Base-by-base conservation (phyloP, 2,329 filamentous ascomycete genomes). In the Fusarium miscanthi region DNA sequence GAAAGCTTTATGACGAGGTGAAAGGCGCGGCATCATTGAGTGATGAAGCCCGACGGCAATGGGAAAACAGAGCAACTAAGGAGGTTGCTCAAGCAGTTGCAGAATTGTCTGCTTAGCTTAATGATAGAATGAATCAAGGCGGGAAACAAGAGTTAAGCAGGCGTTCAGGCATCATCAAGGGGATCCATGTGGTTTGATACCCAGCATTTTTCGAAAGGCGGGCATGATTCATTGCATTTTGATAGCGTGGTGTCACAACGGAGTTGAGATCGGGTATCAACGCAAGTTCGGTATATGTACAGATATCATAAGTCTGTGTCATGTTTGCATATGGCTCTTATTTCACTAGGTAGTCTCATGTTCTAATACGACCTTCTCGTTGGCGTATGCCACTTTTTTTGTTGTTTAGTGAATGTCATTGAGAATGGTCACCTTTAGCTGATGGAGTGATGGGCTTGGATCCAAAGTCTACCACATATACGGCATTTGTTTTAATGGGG, bases 61-160 rank as follows among this genome's bases (percentile, higher is more conserved):
- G 94, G 88, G 93, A 97, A 83, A 90, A 88, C 74, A 87, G 94
- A 77, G 95, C 94, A 19, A 89, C 86, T 23, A 88, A 91, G 48
- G 94, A 97, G 82, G 95, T 98, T 8, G 89, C 91, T 66, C 90
- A 87, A 75, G 94, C 94, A 21, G 86, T 97, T 58, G 86, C 88
- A 58, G 86, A 87, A 70, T 81, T 91, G 72, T 82, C 82, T 75
- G 82, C 83, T 69, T 87, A 80, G 83, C 82, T 69, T 87, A 79
- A 86, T 73, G 67, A 77, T 75, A 74, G 45, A 53, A 57, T 53
- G 73, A 69, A 70, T 74, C 70, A 63, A 72, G 70, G 68, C 62
- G 69, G 65, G 59, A 59, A 59, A 69, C 69, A 76, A 76, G 66
- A 69, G 69, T 79, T 76, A 72, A 74, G 63, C 66, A 63, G 70